Evolutionary conservation across 1,284 basidiomycete genomes (phyloP).

Genomic region (Microbotryum violaceum): DNA sequence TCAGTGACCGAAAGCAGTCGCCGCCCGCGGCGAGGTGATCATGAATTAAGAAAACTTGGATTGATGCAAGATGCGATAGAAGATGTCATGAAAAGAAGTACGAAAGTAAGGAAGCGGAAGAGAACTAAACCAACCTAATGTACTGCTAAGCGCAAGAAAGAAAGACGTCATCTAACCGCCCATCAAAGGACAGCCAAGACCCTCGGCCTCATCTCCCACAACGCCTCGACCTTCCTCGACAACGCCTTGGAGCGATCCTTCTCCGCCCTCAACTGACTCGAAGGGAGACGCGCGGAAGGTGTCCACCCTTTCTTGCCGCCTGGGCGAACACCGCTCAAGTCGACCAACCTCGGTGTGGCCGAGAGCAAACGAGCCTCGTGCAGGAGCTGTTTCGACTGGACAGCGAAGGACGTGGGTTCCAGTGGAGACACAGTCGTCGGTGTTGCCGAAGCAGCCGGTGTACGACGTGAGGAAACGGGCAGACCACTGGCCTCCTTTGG

Average conservation of each 20-base stretch:
- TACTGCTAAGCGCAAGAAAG: too few species aligned
- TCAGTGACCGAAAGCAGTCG: too few species aligned
- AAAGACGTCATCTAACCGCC: too few species aligned
- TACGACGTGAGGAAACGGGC: not conserved
- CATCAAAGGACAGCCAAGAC: too few species aligned
- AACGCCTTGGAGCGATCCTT: slow-evolving; percentile 64
- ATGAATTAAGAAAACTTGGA: too few species aligned
- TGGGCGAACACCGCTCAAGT: slow-evolving; percentile 58
- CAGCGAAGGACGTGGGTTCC: slow-evolving; percentile 55
- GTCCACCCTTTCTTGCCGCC: slow-evolving; percentile 56
- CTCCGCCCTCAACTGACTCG: slow-evolving; percentile 66
- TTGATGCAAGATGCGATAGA: too few species aligned
- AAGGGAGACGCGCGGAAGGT: slow-evolving; percentile 65
- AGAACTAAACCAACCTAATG: too few species aligned
- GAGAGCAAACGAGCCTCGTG: slow-evolving; percentile 74
- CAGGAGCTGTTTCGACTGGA: slow-evolving; percentile 72
- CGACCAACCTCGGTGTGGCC: slow-evolving; percentile 68
- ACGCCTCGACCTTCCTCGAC: slow-evolving; percentile 53
- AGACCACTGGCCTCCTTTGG: not conserved
- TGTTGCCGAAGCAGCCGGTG: too few species aligned
- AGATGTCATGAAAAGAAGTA: too few species aligned
- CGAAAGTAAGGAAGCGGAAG: too few species aligned
- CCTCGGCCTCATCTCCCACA: too few species aligned
- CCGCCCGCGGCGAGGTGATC: too few species aligned
- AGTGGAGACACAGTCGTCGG: not conserved